phyloP scores from a whole-genome alignment of 129 eudicot genomes.

The Helichrysum umbraculigerum region DNA sequence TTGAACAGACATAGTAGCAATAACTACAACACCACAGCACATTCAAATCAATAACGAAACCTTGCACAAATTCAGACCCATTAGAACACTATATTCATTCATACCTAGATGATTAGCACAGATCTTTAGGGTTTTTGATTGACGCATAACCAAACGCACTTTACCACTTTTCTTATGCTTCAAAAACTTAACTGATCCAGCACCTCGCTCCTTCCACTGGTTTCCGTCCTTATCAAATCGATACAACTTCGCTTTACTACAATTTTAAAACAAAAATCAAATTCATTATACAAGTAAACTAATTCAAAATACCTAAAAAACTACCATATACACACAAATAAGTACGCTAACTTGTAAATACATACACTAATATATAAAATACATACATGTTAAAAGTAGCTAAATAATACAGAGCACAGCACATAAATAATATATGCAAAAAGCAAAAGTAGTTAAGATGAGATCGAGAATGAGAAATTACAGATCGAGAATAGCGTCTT shows the following conservation, averaged over 20 bases:
- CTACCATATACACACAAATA: background rate
- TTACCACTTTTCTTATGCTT: constrained; percentile 64
- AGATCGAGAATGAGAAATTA: constrained; percentile 30
- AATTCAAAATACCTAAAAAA: background rate
- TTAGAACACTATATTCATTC: background rate
- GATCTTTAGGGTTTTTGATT: constrained; percentile 77
- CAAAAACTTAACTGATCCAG: constrained; percentile 71
- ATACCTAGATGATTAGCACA: constrained; percentile 75
- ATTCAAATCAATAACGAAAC: background rate
- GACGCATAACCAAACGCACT: constrained; percentile 82
- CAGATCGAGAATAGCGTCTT: constrained; percentile 78
- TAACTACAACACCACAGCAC: constrained; percentile 40
- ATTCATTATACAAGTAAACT: background rate
- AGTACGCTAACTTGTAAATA: too few species aligned
- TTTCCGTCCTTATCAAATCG: constrained; percentile 79
- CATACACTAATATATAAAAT: background rate
- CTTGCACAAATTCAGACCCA: background rate
- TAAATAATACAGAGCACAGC: background rate
- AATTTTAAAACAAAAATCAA: background rate
- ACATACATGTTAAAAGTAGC: background rate
- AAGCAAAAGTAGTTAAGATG: background rate
- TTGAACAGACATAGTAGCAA: constrained; percentile 64
- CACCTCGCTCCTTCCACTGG: constrained; percentile 89
- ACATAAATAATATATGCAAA: background rate
- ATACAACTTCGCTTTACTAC: constrained; percentile 64